Evolutionary conservation across 352 stramenopile species (phyloP), one percentile per base, ranked within the genome.

Genomic region (Pilasporangium apinafurcum): DNA sequence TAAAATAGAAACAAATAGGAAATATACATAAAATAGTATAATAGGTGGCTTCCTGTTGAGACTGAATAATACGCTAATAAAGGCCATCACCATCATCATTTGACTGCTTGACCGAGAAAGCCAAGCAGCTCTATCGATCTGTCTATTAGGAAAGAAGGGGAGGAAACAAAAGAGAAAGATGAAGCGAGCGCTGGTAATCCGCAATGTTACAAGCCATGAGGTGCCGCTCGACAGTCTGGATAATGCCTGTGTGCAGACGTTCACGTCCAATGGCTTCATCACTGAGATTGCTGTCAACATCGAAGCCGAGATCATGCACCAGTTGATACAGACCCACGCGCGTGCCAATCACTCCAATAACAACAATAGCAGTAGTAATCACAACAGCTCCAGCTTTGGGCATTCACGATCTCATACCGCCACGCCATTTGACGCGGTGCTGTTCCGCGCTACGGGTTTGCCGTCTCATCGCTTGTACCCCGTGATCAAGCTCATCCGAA

Each of bases 171-270:
- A 22, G 16, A 16, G 32, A 14, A 22, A 24, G 10, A 90, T 90
- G 77, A 90, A 90, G 69, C 69, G 74, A 6, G 77, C 67, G 47
- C 60, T 90, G 7, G 69, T 90, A 57, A 85, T 90, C 56, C 74
- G 77, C 45, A 85, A 86, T 45, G 74, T 86, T 28, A 59, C 71
- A 44, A 83, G 66, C 52, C 67, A 83, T 44, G 69, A 86, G 44
- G 67, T 86, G 51, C 77, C 74, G 24, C 63, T 90, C 13, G 77
- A 90, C 55, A 71, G 53, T 29, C 65, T 86, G 37, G 77, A 90
- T 51, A 83, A 86, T 48, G 74, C 71, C n/a, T 87, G 71, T 37
- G 73, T 90, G 20, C 71, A 85, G 46, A 62, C 66, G 12, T 84
- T 72, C 42, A 82, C 68, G 35, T 48, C 71, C n/a, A 68, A 80